Evolutionary conservation across 2,329 filamentous ascomycete species (phyloP), one percentile per base, ranked within the genome.

Genomic region (Fusarium sp.): DNA sequence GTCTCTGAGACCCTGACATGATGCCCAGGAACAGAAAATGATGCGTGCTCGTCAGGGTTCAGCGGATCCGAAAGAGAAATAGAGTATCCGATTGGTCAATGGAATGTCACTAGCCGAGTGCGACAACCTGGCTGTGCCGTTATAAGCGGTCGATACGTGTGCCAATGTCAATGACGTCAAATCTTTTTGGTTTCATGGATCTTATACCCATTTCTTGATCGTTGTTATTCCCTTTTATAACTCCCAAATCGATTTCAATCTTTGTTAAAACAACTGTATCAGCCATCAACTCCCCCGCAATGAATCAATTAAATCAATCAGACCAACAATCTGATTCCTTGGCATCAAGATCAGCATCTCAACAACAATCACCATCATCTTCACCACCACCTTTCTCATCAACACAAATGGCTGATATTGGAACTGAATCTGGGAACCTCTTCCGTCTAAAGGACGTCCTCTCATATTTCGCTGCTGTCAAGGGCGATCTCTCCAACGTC

Each of bases 401-500:
- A 37, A 62, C 21, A 28, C 34, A 48, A 48, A 65, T 65, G 62
- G 42, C 61, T 31, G 60, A 65, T 12, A 37, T 65, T 3, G 58
- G 58, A n/a, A 56, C 58, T 9, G 60, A 62, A 6, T 56, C 60
- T 16, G 60, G 60, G 8, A 62, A 62, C 2, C 58, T 62, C 3
- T 62, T 62, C 34, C 52, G 46, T 2, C 61, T 65, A 2, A 65
- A 65, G 19, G 62, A 65, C 1, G 53, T 65, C 0, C 62, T 65
- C 14, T 52, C 62, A n/a, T 65, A 65, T 59, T 46, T 70, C 46
- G 25, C 58, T 25, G 37, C 62, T 14, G 55, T 85, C 53, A 83
- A 84, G 58, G 84, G 84, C 62, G 84, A 86, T 52, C 80, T 86
- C 28, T 81, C 84, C 66, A 86, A 85, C 61, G 79, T 86, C 60